Evolutionary conservation across 441 rosid genomes (phyloP), one percentile per base, ranked within the genome.

Genomic region (Eutrema salsugineum): DNA sequence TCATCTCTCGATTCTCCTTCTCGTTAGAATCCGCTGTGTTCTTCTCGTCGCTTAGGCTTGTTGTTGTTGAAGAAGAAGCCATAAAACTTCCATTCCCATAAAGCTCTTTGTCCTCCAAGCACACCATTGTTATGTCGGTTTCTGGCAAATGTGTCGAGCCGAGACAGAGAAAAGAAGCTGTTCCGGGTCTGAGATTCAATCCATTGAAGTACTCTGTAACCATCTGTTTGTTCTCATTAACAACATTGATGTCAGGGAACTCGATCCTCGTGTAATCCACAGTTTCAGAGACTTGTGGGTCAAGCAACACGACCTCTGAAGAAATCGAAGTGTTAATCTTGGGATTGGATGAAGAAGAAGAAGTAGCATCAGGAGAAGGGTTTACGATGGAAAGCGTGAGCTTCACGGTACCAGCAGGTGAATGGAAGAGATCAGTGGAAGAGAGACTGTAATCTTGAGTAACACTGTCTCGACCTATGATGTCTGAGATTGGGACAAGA

Each of bases 391-490:
- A 83, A 57, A 94, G 91, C 73, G 92, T 83, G 60, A 94, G 76
- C 35, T 79, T 75, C 57, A 94, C 87, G 19, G 93, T 90, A 8
- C 97, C 99, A 16, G 97, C 97, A 3, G 99, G 99, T 9, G 97
- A 94, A 36, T 88, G 95, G 73, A 94, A 85, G 46, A 94, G 90
- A 75, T 94, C 99, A 20, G 99, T 94, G 28, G 99, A 94, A 11
- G 99, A 88, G 11, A 94, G 92, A 68, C 81, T 83, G 50, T 88
- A 87, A 27, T 90, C 94, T 44, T 70, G 82, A 56, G 94, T 84
- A 3, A 88, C 82, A 63, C 86, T 86, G 10, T 87, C 99, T 67
- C 84, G 85, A 15, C 97, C 95, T 33, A 66, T 46, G 55, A 90
- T 68, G 48, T 87, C 84, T n/a, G 95, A 81, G 48, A 94, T 47